A percentile compares a stretch with the other conserved stretches of the same genome.
These are phyloP conservation scores for Zarea fungicola DNA, from an alignment of 2,329 filamentous ascomycete genomes.

Conservation along the genomic window DNA sequence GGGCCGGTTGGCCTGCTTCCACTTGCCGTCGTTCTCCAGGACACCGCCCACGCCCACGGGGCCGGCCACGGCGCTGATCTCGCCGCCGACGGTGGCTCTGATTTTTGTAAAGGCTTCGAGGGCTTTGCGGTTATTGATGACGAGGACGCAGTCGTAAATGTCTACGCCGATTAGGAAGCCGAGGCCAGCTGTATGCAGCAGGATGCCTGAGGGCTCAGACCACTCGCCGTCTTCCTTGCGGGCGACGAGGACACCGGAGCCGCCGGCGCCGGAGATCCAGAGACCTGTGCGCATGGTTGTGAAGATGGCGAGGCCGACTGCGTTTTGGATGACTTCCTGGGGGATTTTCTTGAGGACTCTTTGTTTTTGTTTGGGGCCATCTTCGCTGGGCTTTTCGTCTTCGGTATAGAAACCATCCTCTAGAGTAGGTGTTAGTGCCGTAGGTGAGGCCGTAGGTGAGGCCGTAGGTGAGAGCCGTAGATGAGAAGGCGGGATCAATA, in stretches of 20 bases:
- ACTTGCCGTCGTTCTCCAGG: slow-evolving; percentile 52
- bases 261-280: slow-evolving; percentile 60
- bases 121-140: slow-evolving; percentile 75
- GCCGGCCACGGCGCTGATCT: slow-evolving; percentile 69
- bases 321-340: slow-evolving; percentile 56
- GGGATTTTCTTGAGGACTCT: slow-evolving; percentile 50
- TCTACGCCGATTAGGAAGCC: slow-evolving; percentile 79
- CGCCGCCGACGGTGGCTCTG: slow-evolving; percentile 71
- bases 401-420: slow-evolving; percentile 50
- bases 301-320: slow-evolving; percentile 67
- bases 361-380: slow-evolving; percentile 36
- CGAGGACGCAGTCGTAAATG: slow-evolving; percentile 83
- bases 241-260: slow-evolving; percentile 60
- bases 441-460: not conserved
- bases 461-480: not conserved
- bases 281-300: slow-evolving; percentile 64
- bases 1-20: slow-evolving; percentile 47
- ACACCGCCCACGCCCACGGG: slow-evolving; percentile 66
- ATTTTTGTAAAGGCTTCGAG: slow-evolving; percentile 71
- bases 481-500: not conserved
- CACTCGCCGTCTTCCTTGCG: slow-evolving; percentile 61
- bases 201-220: slow-evolving; percentile 78
- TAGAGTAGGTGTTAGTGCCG: slow-evolving; percentile 18
- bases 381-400: slow-evolving; percentile 22
- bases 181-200: slow-evolving; percentile 72